phyloP scores from a whole-genome alignment of 768 basidiomycete genomes.

The Collybiopsis confluens region DNA sequence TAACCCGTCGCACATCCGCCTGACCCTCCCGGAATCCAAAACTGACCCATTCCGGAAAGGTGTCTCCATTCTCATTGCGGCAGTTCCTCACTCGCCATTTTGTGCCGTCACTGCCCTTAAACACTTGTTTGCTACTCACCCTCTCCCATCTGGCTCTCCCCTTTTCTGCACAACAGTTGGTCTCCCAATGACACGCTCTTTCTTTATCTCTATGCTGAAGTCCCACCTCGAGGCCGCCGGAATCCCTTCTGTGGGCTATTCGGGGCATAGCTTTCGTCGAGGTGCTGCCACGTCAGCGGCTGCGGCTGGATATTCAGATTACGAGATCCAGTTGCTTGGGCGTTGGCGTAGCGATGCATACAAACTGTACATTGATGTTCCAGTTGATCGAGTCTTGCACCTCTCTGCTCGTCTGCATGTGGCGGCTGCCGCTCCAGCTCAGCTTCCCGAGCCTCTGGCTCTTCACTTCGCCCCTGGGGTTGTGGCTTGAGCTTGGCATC shows the following conservation, averaged over 20 bases:
- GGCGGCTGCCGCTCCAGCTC: no score
- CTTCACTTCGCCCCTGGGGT: no score
- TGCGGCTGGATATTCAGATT: no score
- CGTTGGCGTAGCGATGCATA: neutral
- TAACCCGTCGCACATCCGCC: slow-evolving; percentile 16
- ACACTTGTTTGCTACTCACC: neutral
- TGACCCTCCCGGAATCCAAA: slow-evolving; percentile 30
- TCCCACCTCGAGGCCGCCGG: no score
- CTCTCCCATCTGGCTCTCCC: neutral
- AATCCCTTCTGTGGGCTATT: no score
- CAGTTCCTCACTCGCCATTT: slow-evolving; percentile 10
- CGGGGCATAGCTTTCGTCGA: no score
- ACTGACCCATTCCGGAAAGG: slow-evolving; percentile 31
- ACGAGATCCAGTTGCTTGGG: neutral
- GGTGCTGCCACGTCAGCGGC: no score
- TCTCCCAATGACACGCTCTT: neutral
- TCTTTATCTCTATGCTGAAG: neutral
- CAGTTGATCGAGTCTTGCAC: neutral
- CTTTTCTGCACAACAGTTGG: neutral
- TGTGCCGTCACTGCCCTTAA: neutral
- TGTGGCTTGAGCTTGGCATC: no score
- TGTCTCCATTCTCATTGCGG: slow-evolving; percentile 17
- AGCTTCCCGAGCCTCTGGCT: no score
- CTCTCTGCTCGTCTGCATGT: no score
- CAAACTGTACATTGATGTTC: neutral